Conservation (phyloP, 2,329 filamentous ascomycete genomes). For the Colletotrichum cuscutae region DNA sequence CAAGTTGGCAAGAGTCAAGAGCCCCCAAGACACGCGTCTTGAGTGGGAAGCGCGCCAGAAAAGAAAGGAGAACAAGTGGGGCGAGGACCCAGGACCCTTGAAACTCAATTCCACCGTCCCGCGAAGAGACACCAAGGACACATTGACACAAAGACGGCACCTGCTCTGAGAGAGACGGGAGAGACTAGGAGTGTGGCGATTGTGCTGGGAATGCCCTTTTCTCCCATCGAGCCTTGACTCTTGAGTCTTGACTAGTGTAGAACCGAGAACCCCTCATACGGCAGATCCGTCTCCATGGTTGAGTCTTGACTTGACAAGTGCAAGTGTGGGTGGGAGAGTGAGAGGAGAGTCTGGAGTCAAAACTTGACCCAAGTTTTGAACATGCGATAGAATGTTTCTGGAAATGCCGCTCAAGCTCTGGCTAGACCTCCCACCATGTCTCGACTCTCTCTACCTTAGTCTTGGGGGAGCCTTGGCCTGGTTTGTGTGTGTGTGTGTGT, state of each 20-base stretch:
- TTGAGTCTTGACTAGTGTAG: too few relatives aligned
- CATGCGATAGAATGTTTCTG: slow-evolving; percentile 25
- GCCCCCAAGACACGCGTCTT: slow-evolving; percentile 29
- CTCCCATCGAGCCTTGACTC: background rate
- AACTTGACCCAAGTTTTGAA: too few relatives aligned
- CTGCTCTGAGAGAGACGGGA: background rate
- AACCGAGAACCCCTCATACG: background rate
- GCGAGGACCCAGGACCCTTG: slow-evolving; percentile 32
- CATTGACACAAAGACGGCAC: background rate
- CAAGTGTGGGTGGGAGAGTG: background rate
- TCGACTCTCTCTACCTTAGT: too few relatives aligned
- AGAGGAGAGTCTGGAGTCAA: background rate
- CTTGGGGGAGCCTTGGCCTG: background rate
- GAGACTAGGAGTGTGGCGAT: background rate
- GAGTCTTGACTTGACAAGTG: background rate
- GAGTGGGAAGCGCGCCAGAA: slow-evolving; percentile 3
- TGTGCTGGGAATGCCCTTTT: background rate
- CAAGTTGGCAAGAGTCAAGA: slow-evolving; percentile 30
- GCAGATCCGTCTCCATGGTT: background rate
- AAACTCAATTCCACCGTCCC: slow-evolving; percentile 29
- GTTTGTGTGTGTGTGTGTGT: background rate
- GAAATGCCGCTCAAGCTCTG: slow-evolving; percentile 6
- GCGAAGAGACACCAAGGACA: background rate
- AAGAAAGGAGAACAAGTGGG: slow-evolving; percentile 27
- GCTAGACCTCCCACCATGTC: background rate